These are phyloP conservation scores for Aspergillus ochraceus DNA, from an alignment of 2,329 filamentous ascomycete species.

Conservation along the genomic window DNA sequence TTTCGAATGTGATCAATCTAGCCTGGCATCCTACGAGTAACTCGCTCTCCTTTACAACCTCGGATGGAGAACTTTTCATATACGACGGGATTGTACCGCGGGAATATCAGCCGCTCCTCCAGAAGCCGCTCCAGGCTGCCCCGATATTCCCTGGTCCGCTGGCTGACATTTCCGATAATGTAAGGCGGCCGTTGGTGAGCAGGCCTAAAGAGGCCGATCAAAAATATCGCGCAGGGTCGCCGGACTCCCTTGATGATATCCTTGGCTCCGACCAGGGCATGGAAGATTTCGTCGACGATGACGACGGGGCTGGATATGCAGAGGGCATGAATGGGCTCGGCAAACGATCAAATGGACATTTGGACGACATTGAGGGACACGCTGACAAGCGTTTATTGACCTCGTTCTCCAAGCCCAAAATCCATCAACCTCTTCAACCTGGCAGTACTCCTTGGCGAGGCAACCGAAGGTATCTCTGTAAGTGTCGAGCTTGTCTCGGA, in stretches of 20 bases:
- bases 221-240: conserved; percentile 60
- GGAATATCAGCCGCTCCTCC: conserved; percentile 50
- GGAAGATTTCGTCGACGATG: conserved; percentile 89
- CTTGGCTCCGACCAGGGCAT: conserved; percentile 63
- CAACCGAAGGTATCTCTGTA: conserved; percentile 85
- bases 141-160: conserved; percentile 84
- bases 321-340: conserved; percentile 63
- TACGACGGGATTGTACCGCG: conserved; percentile 60
- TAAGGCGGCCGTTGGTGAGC: conserved; percentile 56
- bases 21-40: conserved; percentile 91
- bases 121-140: conserved; percentile 66
- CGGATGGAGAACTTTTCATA: conserved; percentile 90
- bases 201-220: conserved; percentile 56
- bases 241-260: conserved; percentile 81
- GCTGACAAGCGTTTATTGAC: conserved; percentile 54
- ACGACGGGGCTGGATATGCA: conserved; percentile 89
- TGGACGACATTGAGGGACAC: conserved; percentile 46
- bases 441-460: conserved; percentile 95
- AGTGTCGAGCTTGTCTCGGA: conserved; percentile 9
- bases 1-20: conserved; percentile 80
- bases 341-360: conserved; percentile 59
- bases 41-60: conserved; percentile 85
- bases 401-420: conserved; percentile 59
- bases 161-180: conserved; percentile 67
- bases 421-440: conserved; percentile 86